Percentiles rank a stretch among this genome's conserved stretches.
phyloP scores from a whole-genome alignment of 2,329 filamentous ascomycete species.

The Sclerotiophoma versabilis region DNA sequence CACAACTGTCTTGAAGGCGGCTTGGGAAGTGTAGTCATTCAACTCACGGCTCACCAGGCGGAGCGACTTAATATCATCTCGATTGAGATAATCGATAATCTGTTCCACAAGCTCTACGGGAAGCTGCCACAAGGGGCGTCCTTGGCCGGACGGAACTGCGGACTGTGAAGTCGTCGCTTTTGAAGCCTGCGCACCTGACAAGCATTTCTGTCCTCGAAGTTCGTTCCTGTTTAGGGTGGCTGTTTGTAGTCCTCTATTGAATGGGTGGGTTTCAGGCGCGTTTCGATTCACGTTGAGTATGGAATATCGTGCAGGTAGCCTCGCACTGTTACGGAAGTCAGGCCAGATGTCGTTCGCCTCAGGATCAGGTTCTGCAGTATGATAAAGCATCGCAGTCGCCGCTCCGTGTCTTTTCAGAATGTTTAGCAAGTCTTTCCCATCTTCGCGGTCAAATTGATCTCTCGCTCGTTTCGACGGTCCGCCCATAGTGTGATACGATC shows the following conservation, averaged over 20 bases:
- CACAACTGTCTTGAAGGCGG: constrained; percentile 69
- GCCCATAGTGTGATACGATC: background rate
- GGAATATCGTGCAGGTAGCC: constrained; percentile 37
- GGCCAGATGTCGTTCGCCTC: constrained; percentile 49
- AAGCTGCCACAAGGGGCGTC: constrained; percentile 54
- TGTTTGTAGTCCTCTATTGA: background rate
- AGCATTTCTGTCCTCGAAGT: background rate
- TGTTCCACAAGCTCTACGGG: constrained; percentile 69
- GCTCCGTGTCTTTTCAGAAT: constrained; percentile 30
- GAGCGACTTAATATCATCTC: constrained; percentile 65
- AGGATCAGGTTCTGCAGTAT: constrained; percentile 22
- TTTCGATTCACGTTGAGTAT: constrained; percentile 20
- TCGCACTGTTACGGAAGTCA: constrained; percentile 35
- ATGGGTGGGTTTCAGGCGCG: background rate
- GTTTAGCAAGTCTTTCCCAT: constrained; percentile 20
- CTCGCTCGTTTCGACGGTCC: constrained; percentile 25
- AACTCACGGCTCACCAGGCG: constrained; percentile 68
- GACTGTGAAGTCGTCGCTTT: background rate
- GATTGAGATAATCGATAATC: constrained; percentile 63
- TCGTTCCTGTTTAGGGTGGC: background rate
- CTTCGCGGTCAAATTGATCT: constrained; percentile 25
- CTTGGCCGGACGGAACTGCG: background rate
- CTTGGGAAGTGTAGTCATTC: constrained; percentile 63
- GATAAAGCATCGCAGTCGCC: constrained; percentile 35
- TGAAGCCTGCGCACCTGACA: background rate